Conservation (phyloP, 129 eudicot species). For the Flaveria brownii region DNA sequence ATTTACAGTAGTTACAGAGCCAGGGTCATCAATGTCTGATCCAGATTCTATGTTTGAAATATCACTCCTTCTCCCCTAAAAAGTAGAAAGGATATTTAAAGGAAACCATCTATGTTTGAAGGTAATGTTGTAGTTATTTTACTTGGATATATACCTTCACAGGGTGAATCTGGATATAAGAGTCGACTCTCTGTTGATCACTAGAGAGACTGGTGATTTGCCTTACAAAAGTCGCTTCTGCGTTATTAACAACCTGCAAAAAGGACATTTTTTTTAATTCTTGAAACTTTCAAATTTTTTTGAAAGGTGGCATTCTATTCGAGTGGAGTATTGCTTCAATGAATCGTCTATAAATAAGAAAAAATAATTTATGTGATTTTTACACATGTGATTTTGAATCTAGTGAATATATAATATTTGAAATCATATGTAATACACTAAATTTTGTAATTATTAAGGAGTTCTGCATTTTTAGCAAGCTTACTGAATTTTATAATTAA, state of each 20-base stretch:
- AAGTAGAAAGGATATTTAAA: conserved; percentile 17
- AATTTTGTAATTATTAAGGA: background rate
- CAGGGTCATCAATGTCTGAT: conserved; percentile 53
- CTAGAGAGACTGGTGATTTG: conserved; percentile 48
- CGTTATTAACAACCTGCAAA: conserved; percentile 57
- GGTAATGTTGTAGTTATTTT: background rate
- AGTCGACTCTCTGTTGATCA: conserved; percentile 49
- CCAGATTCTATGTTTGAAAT: conserved; percentile 51
- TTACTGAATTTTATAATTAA: background rate
- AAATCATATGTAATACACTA: background rate
- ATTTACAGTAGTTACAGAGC: conserved; percentile 45
- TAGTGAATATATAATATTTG: background rate
- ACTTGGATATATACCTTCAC: conserved; percentile 44
- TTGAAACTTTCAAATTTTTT: too few species aligned
- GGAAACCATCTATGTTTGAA: conserved; percentile 16
- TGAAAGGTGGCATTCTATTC: too few species aligned
- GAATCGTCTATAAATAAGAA: background rate
- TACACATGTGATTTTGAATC: background rate
- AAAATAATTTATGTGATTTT: background rate
- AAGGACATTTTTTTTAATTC: background rate
- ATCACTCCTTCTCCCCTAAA: conserved; percentile 59
- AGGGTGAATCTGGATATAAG: conserved; percentile 48
- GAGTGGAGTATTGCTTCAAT: background rate
- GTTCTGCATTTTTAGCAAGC: background rate
- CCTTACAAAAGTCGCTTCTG: conserved; percentile 54